Evolutionary conservation across 345 rosid species (phyloP).

Genomic region (Brassica nigra): DNA sequence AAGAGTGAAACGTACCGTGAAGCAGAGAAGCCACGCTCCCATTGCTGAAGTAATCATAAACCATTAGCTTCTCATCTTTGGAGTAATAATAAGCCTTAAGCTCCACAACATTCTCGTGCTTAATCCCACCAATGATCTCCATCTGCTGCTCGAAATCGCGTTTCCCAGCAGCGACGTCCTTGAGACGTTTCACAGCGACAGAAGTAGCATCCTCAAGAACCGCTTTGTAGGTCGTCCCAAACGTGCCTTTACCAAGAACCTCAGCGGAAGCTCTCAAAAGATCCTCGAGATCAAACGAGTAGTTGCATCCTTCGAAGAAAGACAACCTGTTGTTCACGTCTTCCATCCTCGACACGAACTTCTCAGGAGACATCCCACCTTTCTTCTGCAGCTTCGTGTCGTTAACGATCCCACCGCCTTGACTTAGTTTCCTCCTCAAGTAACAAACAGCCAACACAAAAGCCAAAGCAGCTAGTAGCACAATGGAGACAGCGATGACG

Average conservation of each 20-base stretch:
- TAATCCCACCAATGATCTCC: slow-evolving; percentile 81
- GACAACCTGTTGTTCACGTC: slow-evolving; percentile 78
- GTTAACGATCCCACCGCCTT: slow-evolving; percentile 33
- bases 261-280: slow-evolving; percentile 96
- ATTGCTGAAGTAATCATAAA: slow-evolving; percentile 66
- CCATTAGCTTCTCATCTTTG: slow-evolving; percentile 96
- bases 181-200: slow-evolving; percentile 91
- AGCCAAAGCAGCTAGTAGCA: slow-evolving; percentile 50
- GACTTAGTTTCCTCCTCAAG: slow-evolving; percentile 47
- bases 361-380: slow-evolving; percentile 85
- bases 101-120: slow-evolving; percentile 85
- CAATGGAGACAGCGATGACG: slow-evolving; percentile 47
- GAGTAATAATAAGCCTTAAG: slow-evolving; percentile 91
- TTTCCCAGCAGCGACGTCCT: slow-evolving; percentile 86
- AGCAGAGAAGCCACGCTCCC: slow-evolving; percentile 80
- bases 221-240: slow-evolving; percentile 88
- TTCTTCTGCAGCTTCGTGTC: slow-evolving; percentile 60
- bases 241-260: slow-evolving; percentile 95
- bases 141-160: slow-evolving; percentile 95
- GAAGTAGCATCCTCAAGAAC: slow-evolving; percentile 51
- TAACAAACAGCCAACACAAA: slow-evolving; percentile 58
- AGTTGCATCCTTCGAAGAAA: slow-evolving; percentile 91
- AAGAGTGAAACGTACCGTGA: slow-evolving; percentile 59
- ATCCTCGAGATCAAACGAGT: slow-evolving; percentile 95
- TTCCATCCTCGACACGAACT: slow-evolving; percentile 68